Conservation (phyloP, 345 rosid species). For the Gossypium arboreum region DNA sequence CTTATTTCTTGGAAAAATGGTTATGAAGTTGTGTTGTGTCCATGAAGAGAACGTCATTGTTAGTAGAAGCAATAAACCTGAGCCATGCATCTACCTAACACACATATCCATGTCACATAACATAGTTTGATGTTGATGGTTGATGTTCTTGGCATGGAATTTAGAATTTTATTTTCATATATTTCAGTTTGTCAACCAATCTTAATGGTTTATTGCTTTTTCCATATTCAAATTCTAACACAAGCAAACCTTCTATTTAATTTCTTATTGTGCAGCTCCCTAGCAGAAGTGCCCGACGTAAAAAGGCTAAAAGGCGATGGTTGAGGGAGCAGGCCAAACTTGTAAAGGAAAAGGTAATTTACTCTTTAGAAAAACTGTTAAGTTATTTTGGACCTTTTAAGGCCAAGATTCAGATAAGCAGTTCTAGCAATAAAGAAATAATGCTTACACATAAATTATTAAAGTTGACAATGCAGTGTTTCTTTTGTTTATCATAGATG, state of each 20-base stretch:
- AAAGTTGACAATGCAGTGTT: neutral
- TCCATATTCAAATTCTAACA: slow-evolving; percentile 11
- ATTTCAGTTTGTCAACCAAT: slow-evolving; percentile 9
- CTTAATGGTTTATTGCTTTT: slow-evolving; percentile 19
- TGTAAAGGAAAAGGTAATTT: slow-evolving; percentile 60
- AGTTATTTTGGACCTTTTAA: neutral
- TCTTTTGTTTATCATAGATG: neutral
- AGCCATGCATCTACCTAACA: neutral
- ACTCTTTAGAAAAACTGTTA: neutral
- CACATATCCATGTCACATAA: neutral
- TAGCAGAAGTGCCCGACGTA: slow-evolving; percentile 92
- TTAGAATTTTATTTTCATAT: neutral
- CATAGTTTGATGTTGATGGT: neutral
- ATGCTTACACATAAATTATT: neutral
- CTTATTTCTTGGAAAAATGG: neutral
- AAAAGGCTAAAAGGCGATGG: slow-evolving; percentile 78
- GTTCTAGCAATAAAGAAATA: neutral
- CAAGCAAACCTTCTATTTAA: neutral
- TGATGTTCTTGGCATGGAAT: neutral
- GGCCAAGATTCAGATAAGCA: slow-evolving; percentile 9
- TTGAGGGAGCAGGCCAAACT: slow-evolving; percentile 57
- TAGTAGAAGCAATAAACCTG: neutral
- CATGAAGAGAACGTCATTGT: neutral
- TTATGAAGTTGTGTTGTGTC: slow-evolving; percentile 1
- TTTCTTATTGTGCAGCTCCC: slow-evolving; percentile 38